Percentiles rank a stretch among this genome's conserved stretches.
Conservation (phyloP, 495 filamentous ascomycete genomes). For the Ramalina intermedia region DNA sequence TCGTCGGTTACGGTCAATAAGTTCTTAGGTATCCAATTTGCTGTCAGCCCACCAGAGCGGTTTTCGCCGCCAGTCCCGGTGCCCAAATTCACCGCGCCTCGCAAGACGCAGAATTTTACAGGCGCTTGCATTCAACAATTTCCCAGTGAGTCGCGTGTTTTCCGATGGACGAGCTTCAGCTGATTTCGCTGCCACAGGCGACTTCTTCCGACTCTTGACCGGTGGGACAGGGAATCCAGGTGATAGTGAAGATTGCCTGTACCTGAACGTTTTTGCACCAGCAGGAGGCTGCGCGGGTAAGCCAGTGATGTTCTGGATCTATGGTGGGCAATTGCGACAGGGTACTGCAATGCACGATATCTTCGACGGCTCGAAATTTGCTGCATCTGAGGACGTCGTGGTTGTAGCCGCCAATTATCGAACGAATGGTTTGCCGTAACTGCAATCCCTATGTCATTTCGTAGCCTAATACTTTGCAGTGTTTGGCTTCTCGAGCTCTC, state of each 20-base stretch:
- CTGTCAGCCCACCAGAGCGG: too few relatives aligned
- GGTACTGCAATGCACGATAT: slow-evolving; percentile 14
- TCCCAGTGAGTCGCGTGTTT: not conserved
- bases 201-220: not conserved
- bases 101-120: not conserved
- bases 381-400: slow-evolving; percentile 19
- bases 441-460: slow-evolving; percentile 14
- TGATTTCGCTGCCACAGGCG: not conserved
- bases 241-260: slow-evolving; percentile 23
- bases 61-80: not conserved
- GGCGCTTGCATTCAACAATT: not conserved
- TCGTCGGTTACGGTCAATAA: too few relatives aligned
- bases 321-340: slow-evolving; percentile 14
- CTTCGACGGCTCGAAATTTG: slow-evolving; percentile 20
- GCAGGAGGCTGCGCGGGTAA: slow-evolving; percentile 18
- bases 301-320: slow-evolving; percentile 22
- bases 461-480: slow-evolving; percentile 6
- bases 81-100: not conserved
- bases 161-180: not conserved
- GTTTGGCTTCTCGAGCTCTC: slow-evolving; percentile 24
- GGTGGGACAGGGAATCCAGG: not conserved
- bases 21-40: too few relatives aligned
- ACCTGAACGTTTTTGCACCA: slow-evolving; percentile 24
- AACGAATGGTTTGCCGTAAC: slow-evolving; percentile 23
- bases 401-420: slow-evolving; percentile 20